phyloP scores from a whole-genome alignment of 2,329 filamentous ascomycete species.

The Colletotrichum sp. region DNA sequence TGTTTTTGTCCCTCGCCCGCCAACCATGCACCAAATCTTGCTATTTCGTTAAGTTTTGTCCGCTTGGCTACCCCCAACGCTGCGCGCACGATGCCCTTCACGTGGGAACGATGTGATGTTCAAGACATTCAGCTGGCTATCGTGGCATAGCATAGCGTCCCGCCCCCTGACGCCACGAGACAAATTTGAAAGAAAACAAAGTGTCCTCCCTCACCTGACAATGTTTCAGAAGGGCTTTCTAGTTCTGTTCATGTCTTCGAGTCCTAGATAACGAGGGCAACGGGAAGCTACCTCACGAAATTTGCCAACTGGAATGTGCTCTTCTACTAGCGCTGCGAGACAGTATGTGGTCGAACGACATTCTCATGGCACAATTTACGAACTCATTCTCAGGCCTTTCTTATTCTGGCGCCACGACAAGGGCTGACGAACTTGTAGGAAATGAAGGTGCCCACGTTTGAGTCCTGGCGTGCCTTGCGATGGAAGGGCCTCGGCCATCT shows the following conservation, averaged over 20 bases:
- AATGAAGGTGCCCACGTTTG: background rate
- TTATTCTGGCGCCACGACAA: background rate
- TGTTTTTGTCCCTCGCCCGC: background rate
- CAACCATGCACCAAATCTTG: background rate
- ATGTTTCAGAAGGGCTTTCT: background rate
- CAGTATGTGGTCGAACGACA: background rate
- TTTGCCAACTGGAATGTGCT: background rate
- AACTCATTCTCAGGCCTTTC: background rate
- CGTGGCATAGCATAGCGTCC: background rate
- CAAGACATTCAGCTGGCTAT: background rate
- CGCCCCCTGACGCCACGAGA: background rate
- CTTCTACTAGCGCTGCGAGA: background rate
- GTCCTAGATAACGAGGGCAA: background rate
- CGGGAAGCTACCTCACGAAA: background rate
- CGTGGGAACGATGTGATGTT: background rate
- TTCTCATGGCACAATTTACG: background rate
- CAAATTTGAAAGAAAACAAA: background rate
- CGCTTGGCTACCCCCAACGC: background rate
- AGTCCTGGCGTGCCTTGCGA: background rate
- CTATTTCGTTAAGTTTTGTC: background rate
- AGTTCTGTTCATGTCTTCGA: background rate
- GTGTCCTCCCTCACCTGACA: background rate
- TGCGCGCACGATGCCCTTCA: background rate
- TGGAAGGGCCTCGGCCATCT: background rate
- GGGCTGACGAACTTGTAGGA: slow-evolving; percentile 5